Conservation (phyloP, 2,329 filamentous ascomycete genomes). For the Neophaeococcomyces mojaviensis region DNA sequence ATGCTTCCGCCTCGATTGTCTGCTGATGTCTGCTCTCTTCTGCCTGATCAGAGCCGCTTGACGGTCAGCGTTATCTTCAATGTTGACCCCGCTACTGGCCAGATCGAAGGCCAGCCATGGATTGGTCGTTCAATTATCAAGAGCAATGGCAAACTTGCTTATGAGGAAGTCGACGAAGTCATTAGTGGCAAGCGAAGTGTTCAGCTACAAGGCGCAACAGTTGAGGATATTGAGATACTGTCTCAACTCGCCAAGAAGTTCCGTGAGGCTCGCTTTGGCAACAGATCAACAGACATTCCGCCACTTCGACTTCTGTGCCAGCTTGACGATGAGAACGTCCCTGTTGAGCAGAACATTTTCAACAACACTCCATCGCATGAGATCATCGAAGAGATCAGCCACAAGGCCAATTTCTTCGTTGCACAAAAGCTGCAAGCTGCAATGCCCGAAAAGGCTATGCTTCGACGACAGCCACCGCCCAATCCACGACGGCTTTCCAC, state of each 20-base stretch:
- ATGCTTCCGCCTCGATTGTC: constrained; percentile 83
- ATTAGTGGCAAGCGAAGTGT: constrained; percentile 57
- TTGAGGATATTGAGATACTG: constrained; percentile 73
- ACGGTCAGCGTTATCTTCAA: constrained; percentile 90
- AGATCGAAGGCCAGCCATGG: constrained; percentile 83
- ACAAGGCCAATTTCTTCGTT: constrained; percentile 85
- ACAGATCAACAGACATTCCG: constrained; percentile 70
- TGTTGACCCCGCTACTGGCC: constrained; percentile 73
- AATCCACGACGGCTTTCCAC: constrained; percentile 83
- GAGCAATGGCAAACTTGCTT: constrained; percentile 76
- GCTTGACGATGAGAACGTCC: constrained; percentile 95
- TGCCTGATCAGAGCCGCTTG: constrained; percentile 79
- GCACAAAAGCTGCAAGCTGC: constrained; percentile 73
- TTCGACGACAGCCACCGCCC: constrained; percentile 77
- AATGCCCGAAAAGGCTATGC: constrained; percentile 83
- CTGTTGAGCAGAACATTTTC: constrained; percentile 93
- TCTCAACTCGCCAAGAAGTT: constrained; percentile 81
- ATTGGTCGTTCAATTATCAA: constrained; percentile 90
- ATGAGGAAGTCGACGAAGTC: constrained; percentile 78
- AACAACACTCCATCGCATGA: constrained; percentile 83
- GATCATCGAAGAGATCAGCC: constrained; percentile 87
- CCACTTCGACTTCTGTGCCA: constrained; percentile 85
- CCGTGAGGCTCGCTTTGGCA: constrained; percentile 76
- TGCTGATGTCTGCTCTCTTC: constrained; percentile 78
- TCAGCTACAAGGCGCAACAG: constrained; percentile 57